Percentiles rank a stretch among this genome's conserved stretches.
These are phyloP conservation scores for Aspergillus latus DNA, from an alignment of 2,329 filamentous ascomycete species.

Conservation along the genomic window DNA sequence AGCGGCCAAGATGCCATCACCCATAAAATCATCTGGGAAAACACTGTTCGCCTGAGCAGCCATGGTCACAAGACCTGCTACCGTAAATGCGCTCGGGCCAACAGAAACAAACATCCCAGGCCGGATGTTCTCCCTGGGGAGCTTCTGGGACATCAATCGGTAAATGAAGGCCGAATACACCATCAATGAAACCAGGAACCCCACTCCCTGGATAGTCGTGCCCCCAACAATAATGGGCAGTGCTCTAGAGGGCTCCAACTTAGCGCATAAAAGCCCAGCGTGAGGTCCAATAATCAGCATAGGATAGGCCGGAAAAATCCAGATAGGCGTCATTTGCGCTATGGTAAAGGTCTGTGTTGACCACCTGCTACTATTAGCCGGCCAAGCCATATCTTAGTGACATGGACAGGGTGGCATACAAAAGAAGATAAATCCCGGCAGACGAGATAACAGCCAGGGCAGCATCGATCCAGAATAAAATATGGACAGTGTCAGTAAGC, in stretches of 20 bases:
- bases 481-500: conserved; percentile 60
- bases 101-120: conserved; percentile 86
- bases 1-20: conserved; percentile 54
- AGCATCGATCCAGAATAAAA: conserved; percentile 74
- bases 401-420: conserved; percentile 52
- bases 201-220: conserved; percentile 62
- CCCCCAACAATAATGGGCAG: conserved; percentile 61
- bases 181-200: conserved; percentile 69
- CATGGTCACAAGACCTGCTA: conserved; percentile 61
- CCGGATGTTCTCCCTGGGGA: conserved; percentile 71
- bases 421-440: conserved; percentile 69
- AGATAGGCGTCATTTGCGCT: conserved; percentile 80
- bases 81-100: conserved; percentile 71
- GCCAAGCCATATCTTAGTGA: not conserved
- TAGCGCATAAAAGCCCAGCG: conserved; percentile 58
- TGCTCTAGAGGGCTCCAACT: conserved; percentile 45
- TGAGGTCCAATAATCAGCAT: conserved; percentile 74
- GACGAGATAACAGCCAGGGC: conserved; percentile 66
- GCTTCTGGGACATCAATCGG: conserved; percentile 82
- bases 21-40: conserved; percentile 57
- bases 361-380: conserved; percentile 48
- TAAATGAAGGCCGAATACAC: conserved; percentile 83
- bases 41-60: conserved; percentile 51
- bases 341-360: conserved; percentile 68
- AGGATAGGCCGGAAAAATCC: conserved; percentile 85